Evolutionary conservation across 1,139 yeast genomes (phyloP), one percentile per base, ranked within the genome.

Genomic region (Pichia sp.): DNA sequence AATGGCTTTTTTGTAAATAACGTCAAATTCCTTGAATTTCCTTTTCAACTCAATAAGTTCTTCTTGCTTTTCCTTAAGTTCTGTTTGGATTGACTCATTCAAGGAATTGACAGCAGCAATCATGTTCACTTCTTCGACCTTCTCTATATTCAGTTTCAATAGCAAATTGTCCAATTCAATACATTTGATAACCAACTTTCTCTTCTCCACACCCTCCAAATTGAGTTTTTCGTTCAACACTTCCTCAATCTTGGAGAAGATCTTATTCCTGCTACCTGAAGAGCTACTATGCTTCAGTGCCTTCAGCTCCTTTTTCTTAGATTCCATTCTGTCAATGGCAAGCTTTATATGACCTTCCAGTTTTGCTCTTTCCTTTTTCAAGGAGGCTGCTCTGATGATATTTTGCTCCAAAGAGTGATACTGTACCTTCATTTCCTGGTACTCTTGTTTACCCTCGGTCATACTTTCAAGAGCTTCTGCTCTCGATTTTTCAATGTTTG

Each of bases 1-100:
- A 38, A 69, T 65, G 8, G 75, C 72, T 13, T 53, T 53, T 6
- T 59, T 58, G 43, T 66, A 69, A 6, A 58, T 62, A 6, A 52
- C 51, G 35, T 51, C 59, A 39, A 47, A 35, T 40, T 53, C 10
- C 51, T 40, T 26, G 50, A 43, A 44, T 34, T 63, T 64, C 10
- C 46, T 50, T 22, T 53, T 48, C 18, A 69, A 50, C 14, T 46
- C 40, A 2, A 49, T 49, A 17, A 67, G 50, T 25, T 59, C 54
- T 9, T 44, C 50, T 17, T 63, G 58, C 22, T 52, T 61, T 25
- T 45, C 55, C 33, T 41, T 50, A 35, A 56, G 56, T 37, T 55
- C 64, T 44, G 37, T 52, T 12, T 62, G 64, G 13, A 72, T 52
- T 14, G 64, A 64, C n/a, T 45, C 45, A 15, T 63, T 50, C 30